phyloP scores from a whole-genome alignment of 768 basidiomycete genomes.

The Hydnomerulius pinastri region DNA sequence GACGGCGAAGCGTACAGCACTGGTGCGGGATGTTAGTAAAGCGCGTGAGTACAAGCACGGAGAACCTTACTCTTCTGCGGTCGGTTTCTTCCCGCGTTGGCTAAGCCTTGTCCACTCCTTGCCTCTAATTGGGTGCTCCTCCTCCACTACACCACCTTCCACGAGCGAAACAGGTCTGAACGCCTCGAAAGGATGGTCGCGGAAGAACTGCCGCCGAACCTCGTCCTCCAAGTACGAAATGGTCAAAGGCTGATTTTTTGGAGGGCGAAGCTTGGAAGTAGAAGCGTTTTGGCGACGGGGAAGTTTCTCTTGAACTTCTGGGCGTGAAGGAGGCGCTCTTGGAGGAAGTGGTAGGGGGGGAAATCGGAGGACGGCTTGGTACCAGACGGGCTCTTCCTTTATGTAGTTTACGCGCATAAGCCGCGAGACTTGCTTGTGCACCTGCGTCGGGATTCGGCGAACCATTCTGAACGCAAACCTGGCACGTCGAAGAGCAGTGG shows the following conservation, averaged over 20 bases:
- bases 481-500: background rate
- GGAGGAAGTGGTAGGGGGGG: slow-evolving; percentile 89
- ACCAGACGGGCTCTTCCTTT: slow-evolving; percentile 76
- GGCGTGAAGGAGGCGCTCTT: slow-evolving; percentile 62
- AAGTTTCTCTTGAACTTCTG: slow-evolving; percentile 49
- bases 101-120: slow-evolving; percentile 73
- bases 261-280: slow-evolving; percentile 31
- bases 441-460: slow-evolving; percentile 80
- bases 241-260: slow-evolving; percentile 50
- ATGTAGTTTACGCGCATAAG: slow-evolving; percentile 69
- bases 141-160: slow-evolving; percentile 63
- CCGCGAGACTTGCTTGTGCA: slow-evolving; percentile 85
- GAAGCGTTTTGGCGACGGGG: slow-evolving; percentile 22
- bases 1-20: slow-evolving; percentile 77
- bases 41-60: background rate
- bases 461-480: slow-evolving; percentile 49
- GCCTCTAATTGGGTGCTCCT: slow-evolving; percentile 58
- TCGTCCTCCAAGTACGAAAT: slow-evolving; percentile 84
- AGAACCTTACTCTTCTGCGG: slow-evolving; percentile 82
- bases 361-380: slow-evolving; percentile 78
- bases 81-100: slow-evolving; percentile 82
- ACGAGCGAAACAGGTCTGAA: slow-evolving; percentile 78
- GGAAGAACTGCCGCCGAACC: slow-evolving; percentile 88
- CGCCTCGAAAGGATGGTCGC: slow-evolving; percentile 95
- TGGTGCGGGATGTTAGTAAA: slow-evolving; percentile 35